Evolutionary conservation across 2,329 filamentous ascomycete genomes (phyloP), one percentile per base, ranked within the genome.

Genomic region (Exserohilum turcica): DNA sequence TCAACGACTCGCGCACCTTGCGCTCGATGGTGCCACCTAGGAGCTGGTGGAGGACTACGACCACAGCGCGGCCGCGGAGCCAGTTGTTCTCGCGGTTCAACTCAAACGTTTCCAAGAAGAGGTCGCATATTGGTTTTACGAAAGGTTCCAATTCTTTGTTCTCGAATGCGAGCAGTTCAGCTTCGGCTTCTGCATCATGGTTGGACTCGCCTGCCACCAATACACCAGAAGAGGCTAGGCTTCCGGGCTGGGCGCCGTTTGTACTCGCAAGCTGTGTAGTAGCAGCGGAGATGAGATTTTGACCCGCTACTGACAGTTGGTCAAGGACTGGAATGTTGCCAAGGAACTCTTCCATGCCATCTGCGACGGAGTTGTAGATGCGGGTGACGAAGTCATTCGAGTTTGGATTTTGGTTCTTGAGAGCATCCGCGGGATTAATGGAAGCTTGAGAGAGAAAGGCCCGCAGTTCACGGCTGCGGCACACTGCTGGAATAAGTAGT

Each of bases 311-410:
- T 0, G 92, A 96, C 6, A 99, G 84, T 72, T 97, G 94, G 66
- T 99, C 94, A 27, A 99, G 82, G 0, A 97, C 92, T 1, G 94
- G 91, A 37, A 97, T 93, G 70, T 96, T 97, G 50, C 94, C 94
- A 3, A 99, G 80, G 48, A 99, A 95, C 65, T 99, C 94, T 71
- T 99, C 94, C 88, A 99, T 95, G 29, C 95, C 94, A 70, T 99
- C 94, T 0, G 93, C 90, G 18, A 99, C 93, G 0, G 93, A 97
- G 72, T 95, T 95, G 77, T 97, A 99, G 42, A 99, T 86, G 4
- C 94, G 87, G 0, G 91, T 92, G 59, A 99, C 94, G 73, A 99
- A 92, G 71, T 97, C 90, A 73, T 77, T 78, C 5, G 76, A 73
- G 76, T 84, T 71, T 84, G 88, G 55, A 6, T 64, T 60, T 74